Percentiles rank a stretch among this genome's conserved stretches.
phyloP scores from a whole-genome alignment of 225 moss, liverwort and hornwort genomes.

The Bryoerythrophyllum caledonicum region DNA sequence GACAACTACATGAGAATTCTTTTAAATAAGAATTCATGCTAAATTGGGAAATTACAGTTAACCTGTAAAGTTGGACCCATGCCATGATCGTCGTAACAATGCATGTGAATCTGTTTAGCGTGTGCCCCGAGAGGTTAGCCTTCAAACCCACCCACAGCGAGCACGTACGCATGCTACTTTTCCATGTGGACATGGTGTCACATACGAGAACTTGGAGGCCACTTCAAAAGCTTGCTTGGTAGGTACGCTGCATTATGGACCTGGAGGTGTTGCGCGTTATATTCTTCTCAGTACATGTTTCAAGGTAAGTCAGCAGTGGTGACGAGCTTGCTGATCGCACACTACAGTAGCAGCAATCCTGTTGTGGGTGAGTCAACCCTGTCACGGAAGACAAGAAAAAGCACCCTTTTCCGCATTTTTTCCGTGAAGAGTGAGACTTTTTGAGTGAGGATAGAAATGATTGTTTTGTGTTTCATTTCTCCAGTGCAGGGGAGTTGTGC shows the following conservation, averaged over 20 bases:
- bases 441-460: no score
- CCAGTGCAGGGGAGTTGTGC: no score
- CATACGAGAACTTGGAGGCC: neutral
- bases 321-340: neutral
- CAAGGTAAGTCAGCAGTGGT: neutral
- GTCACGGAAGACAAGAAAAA: no score
- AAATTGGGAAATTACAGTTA: no score
- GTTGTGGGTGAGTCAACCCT: neutral
- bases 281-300: neutral
- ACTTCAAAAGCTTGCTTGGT: neutral
- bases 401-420: no score
- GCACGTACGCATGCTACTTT: neutral
- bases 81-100: neutral
- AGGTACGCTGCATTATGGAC: no score
- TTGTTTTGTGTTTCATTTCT: no score
- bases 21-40: no score
- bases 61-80: no score
- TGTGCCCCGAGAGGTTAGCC: neutral
- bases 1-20: no score
- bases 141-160: neutral
- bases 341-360: neutral
- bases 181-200: neutral
- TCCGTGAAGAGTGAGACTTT: no score
- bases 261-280: neutral
- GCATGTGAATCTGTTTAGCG: neutral